phyloP scores from a whole-genome alignment of 2,329 filamentous ascomycete species.

The Neophaeococcomyces mojaviensis region DNA sequence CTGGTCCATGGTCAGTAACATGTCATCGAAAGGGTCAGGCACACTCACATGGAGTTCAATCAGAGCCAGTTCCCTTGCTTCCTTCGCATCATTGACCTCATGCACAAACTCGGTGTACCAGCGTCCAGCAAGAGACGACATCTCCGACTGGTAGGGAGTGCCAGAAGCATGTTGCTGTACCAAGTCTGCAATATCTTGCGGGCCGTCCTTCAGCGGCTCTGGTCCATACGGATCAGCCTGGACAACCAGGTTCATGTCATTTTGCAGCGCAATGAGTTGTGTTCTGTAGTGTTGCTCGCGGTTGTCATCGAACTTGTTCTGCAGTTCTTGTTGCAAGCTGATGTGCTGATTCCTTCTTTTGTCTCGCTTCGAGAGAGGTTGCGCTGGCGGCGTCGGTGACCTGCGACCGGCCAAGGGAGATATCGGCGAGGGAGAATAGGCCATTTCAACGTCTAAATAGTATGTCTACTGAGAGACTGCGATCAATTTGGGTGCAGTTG shows the following conservation, averaged over 20 bases:
- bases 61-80: conserved; percentile 77
- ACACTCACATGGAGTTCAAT: conserved; percentile 66
- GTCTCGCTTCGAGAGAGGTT: conserved; percentile 70
- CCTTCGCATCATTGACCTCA: conserved; percentile 78
- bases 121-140: conserved; percentile 60
- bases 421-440: conserved; percentile 33
- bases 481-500: no score
- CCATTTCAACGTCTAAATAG: no score
- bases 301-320: conserved; percentile 70
- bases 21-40: background rate
- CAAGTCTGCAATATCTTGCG: conserved; percentile 60
- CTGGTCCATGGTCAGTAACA: conserved; percentile 29
- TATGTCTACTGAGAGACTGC: no score
- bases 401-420: conserved; percentile 26
- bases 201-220: conserved; percentile 57
- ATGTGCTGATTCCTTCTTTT: conserved; percentile 77
- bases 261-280: conserved; percentile 84
- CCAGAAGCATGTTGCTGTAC: conserved; percentile 49
- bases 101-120: conserved; percentile 79
- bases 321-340: conserved; percentile 69
- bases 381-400: conserved; percentile 32
- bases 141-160: conserved; percentile 62
- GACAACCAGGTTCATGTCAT: conserved; percentile 78
- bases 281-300: conserved; percentile 79
- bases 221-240: conserved; percentile 73